Evolutionary conservation across 352 stramenopile species (phyloP).

Genomic region (Globisporangium nunn): DNA sequence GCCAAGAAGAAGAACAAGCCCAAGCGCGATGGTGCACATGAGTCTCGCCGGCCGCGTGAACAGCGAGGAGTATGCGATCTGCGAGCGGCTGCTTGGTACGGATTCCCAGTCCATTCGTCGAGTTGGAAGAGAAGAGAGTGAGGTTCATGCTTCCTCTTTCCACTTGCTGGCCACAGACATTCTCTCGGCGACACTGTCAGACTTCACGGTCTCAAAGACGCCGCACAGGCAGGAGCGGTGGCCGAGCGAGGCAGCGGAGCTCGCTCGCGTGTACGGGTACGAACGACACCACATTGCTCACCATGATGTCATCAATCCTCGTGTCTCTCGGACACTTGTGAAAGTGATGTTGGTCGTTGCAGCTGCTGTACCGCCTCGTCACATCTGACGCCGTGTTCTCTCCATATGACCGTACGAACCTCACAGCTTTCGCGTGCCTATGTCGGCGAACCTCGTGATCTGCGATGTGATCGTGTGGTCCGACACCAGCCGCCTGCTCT

Average conservation of each 20-base stretch:
- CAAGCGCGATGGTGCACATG: not conserved
- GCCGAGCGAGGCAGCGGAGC: conserved; percentile 30
- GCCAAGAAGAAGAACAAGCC: not conserved
- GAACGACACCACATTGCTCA: not conserved
- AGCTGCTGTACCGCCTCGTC: not conserved
- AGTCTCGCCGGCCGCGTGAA: conserved; percentile 50
- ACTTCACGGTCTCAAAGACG: conserved; percentile 50
- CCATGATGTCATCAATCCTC: not conserved
- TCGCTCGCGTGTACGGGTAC: conserved; percentile 45
- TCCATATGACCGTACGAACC: not conserved
- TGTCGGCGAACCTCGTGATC: conserved; percentile 34
- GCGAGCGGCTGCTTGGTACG: conserved; percentile 61
- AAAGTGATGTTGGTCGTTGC: not conserved
- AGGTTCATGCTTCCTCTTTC: too few species aligned
- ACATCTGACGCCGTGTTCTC: not conserved
- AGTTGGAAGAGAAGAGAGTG: not conserved
- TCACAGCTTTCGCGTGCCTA: conserved; percentile 29
- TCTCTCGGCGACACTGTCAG: conserved; percentile 34
- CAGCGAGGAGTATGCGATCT: conserved; percentile 69
- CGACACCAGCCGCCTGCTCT: conserved; percentile 52
- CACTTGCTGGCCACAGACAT: conserved; percentile 31
- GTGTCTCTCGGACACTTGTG: not conserved
- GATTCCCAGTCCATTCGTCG: not conserved
- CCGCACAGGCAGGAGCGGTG: conserved; percentile 38
- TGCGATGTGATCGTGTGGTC: conserved; percentile 65